Conservation (phyloP, 495 filamentous ascomycete genomes). For the Cercophora samala region DNA sequence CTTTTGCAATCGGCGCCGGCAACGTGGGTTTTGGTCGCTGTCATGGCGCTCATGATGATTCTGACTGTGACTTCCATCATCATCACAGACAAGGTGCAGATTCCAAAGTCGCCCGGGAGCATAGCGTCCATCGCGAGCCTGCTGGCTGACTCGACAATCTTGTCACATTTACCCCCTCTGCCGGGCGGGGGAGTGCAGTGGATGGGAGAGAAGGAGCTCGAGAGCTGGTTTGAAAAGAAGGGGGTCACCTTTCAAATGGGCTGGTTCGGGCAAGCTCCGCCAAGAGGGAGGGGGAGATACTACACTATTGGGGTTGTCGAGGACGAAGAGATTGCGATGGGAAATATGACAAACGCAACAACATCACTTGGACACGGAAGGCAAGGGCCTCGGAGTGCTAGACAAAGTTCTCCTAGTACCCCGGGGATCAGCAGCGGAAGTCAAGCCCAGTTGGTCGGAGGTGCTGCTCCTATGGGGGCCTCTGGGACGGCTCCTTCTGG, state of each 20-base stretch:
- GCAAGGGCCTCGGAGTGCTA: no score
- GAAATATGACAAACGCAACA: background rate
- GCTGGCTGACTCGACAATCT: conserved; percentile 11
- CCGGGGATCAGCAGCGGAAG: no score
- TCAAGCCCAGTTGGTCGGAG: no score
- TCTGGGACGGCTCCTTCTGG: no score
- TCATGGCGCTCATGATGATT: background rate
- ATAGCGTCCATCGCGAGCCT: conserved; percentile 8
- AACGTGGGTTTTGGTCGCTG: conserved; percentile 1
- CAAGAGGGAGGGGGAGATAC: background rate
- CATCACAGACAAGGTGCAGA: background rate
- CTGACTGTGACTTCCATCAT: conserved; percentile 5
- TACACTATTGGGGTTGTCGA: conserved; percentile 13
- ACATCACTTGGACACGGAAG: no score
- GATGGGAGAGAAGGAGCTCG: conserved; percentile 10
- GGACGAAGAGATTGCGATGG: conserved; percentile 6
- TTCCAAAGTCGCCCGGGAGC: conserved; percentile 9
- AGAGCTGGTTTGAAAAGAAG: background rate
- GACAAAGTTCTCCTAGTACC: no score
- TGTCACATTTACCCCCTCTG: conserved; percentile 8
- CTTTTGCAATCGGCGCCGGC: conserved; percentile 8
- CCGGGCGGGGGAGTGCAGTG: background rate
- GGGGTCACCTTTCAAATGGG: conserved; percentile 11
- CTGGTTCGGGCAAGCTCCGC: conserved; percentile 3
- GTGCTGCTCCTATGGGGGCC: no score